Base-by-base conservation (phyloP, 805 yeast genomes). In the Blastobotrys parvus region DNA sequence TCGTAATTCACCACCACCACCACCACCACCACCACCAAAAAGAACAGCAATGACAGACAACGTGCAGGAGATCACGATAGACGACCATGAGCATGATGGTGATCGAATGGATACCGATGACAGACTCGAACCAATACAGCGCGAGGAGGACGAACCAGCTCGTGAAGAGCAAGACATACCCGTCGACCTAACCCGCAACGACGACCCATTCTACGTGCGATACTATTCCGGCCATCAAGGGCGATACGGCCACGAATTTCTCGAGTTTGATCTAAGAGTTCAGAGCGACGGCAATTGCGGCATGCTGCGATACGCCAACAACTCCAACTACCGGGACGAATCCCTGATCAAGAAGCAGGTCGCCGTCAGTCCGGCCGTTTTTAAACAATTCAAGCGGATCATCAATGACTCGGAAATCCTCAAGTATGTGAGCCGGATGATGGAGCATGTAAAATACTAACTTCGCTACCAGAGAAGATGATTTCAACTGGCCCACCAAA, bases 221-320 rank as follows among this genome's bases (percentile, higher is more conserved):
- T 68, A 68, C 48, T 70, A 70, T 47, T 53, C 72, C 2, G 72
- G 72, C 1, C 71, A 68, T 44, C 57, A 60, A 18, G 75, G 75
- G 2, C 53, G 61, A 15, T 63, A 60, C 45, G 75, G 75, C 2
- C 74, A 70, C 44, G 75, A 71, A 50, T 70, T 68, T 45, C 48
- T 70, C 7, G 68, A 67, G 42, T 64, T 67, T 41, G 67, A 63
- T 41, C 43, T 67, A n/a, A 50, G 54, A 30, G 45, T 52, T 11
- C 47, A 45, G 19, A 59, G 49, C 2, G 62, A 60, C 36, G 65
- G 64, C 10, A 47, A 50, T 3, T 51, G 51, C 31, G 70, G 64
- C 2, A 42, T 51, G 4, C 47, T 65, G 25, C 55, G 70, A 37
- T 70, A 70, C 47, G 70, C 71, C n/a, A 70, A 70, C 45, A 69